Evolutionary conservation across 1,139 yeast species (phyloP).

Genomic region (Protomyces macrosporus): DNA sequence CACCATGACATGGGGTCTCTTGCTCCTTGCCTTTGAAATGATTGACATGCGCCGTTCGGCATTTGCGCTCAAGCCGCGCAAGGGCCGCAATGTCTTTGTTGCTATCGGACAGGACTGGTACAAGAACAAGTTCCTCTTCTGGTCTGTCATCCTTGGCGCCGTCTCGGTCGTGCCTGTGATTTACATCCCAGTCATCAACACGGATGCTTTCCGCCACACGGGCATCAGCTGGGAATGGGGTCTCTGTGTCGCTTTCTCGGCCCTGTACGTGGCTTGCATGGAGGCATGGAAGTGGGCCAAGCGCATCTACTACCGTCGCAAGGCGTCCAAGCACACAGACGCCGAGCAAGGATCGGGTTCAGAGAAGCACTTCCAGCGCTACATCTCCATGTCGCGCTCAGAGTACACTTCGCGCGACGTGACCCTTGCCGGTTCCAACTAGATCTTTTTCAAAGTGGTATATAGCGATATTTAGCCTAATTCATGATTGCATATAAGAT

Average conservation of each 20-base stretch:
- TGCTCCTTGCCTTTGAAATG: slow-evolving; percentile 86
- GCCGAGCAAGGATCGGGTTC: background rate
- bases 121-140: slow-evolving; percentile 67
- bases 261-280: slow-evolving; percentile 34
- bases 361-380: slow-evolving; percentile 13
- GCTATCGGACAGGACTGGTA: slow-evolving; percentile 16
- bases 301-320: slow-evolving; percentile 27
- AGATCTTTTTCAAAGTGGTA: too few relatives aligned
- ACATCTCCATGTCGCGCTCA: slow-evolving; percentile 11
- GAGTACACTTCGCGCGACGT: background rate
- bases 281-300: slow-evolving; percentile 32
- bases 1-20: slow-evolving; percentile 85
- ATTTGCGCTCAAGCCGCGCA: slow-evolving; percentile 35
- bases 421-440: background rate
- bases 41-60: slow-evolving; percentile 55
- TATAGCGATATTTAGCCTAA: too few relatives aligned
- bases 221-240: slow-evolving; percentile 84
- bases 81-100: background rate
- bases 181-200: slow-evolving; percentile 81
- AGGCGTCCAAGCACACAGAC: background rate
- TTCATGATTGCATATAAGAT: too few relatives aligned
- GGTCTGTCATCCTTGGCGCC: slow-evolving; percentile 74
- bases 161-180: slow-evolving; percentile 73
- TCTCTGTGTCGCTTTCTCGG: slow-evolving; percentile 58
- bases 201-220: slow-evolving; percentile 67